Base-by-base conservation (phyloP, 768 basidiomycete species). In the Termitomyces sp. region DNA sequence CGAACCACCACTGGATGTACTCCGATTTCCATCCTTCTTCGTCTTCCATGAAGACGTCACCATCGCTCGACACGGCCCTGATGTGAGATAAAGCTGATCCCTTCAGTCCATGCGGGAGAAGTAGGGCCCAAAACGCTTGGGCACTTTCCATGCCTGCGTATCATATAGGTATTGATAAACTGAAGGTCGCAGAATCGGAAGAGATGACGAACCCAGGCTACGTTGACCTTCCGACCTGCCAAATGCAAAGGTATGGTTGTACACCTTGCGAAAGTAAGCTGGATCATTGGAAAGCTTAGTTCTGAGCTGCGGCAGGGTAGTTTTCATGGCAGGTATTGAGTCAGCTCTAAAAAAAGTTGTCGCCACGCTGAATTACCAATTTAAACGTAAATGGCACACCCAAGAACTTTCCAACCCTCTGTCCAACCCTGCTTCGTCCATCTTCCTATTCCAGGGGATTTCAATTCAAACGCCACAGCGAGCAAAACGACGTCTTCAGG, bases 401-500 rank as follows among this genome's bases (percentile, higher is more conserved):
- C 81, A 37, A 89, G 71, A 14, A 63, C 67, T 69, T 84, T 88
- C 91, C 92, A 93, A 1, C 91, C 92, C 0, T 90, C 87, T 37
- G 82, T 63, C 91, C 91, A 95, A 0, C 83, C 86, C 58, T 81
- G 73, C 60, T 73, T 78, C 33, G 74, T 76, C 86, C 91, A 96
- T 56, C 79, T 75, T 1, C 89, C 91, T 51, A 95, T 74, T 57
- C 73, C 64, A 0, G 87, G 87, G 5, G 89, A 89, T 65, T 88
- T 86, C 26, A 93, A 78, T 63, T 93, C 89, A 63, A 78, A 91
- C 9, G 92, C 93, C 41, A 96, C 73, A 5, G 88, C 83, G 43
- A 95, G 79, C 51, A 95, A 74, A 8, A 92, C 89, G 23, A 90
- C 85, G 63, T 94, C 89, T 60, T 91, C 90, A 1, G 86, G 87